Percentiles rank a stretch among this genome's conserved stretches.
These are phyloP conservation scores for Beauveria brongniartii DNA, from an alignment of 2,329 filamentous ascomycete species.

Conservation along the genomic window DNA sequence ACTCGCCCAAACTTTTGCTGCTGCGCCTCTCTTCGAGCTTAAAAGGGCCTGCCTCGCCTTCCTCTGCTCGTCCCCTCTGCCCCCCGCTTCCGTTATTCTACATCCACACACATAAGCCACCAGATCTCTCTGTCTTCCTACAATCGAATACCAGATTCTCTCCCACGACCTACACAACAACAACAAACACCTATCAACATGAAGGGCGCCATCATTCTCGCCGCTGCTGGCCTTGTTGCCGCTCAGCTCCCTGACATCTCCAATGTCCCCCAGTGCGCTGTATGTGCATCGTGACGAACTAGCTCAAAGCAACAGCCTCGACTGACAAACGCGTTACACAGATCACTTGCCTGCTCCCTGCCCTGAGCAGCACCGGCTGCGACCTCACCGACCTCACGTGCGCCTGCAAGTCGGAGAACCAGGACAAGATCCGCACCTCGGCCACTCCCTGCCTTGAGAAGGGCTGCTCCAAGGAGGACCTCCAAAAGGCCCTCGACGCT, in stretches of 20 bases:
- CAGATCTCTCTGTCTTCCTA: background rate
- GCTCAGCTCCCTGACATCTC: constrained; percentile 27
- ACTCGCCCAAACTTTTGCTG: background rate
- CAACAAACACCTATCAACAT: constrained; percentile 23
- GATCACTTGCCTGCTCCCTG: constrained; percentile 27
- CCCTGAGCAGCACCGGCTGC: constrained; percentile 30
- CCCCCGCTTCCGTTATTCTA: background rate
- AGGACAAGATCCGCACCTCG: constrained; percentile 22
- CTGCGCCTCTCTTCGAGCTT: background rate
- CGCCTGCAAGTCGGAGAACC: constrained; percentile 28
- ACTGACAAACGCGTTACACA: constrained; percentile 13
- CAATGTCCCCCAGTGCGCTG: constrained; percentile 31
- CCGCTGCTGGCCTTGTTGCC: constrained; percentile 27
- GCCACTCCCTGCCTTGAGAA: constrained; percentile 25
- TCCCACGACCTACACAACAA: background rate
- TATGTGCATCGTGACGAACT: constrained; percentile 20
- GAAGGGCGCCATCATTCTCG: constrained; percentile 31
- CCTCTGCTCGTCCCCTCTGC: background rate
- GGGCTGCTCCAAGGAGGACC: constrained; percentile 26
- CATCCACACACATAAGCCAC: background rate
- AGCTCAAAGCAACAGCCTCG: background rate
- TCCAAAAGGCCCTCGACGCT: constrained; percentile 22
- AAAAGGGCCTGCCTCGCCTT: background rate
- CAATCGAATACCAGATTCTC: background rate
- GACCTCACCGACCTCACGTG: constrained; percentile 28